A percentile compares a stretch with the other conserved stretches of the same genome.
phyloP scores from a whole-genome alignment of 257 asterid species.

The Capsicum rhomboideum region DNA sequence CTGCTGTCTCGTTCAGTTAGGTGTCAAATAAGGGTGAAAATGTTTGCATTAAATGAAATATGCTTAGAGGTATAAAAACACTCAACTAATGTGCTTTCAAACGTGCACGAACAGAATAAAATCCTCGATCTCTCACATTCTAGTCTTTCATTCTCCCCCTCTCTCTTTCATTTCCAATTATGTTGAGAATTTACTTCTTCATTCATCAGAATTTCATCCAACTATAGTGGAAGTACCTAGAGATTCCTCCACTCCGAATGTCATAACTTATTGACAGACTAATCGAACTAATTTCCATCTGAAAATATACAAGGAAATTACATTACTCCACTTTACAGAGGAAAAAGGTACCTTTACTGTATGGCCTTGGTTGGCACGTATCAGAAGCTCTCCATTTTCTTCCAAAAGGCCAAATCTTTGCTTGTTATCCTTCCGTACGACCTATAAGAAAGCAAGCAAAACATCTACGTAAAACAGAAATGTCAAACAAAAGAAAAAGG shows the following conservation, averaged over 20 bases:
- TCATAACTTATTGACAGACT: background rate
- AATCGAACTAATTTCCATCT: background rate
- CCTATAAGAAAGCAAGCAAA: constrained; percentile 26
- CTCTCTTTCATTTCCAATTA: background rate
- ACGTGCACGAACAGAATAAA: background rate
- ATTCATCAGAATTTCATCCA: background rate
- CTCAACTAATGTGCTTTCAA: background rate
- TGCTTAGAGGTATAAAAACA: background rate
- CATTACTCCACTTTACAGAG: background rate
- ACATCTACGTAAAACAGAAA: background rate
- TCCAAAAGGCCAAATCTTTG: constrained; percentile 77
- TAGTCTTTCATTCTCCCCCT: background rate
- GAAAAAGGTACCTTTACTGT: constrained; percentile 36
- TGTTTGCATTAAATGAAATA: background rate
- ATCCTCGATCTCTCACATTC: background rate
- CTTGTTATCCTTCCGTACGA: constrained; percentile 79
- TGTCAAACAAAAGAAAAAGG: background rate
- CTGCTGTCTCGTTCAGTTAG: background rate
- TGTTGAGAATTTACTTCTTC: background rate
- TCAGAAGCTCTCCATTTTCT: constrained; percentile 73
- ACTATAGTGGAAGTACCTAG: background rate
- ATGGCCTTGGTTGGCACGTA: constrained; percentile 99
- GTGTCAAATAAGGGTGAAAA: background rate
- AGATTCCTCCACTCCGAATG: background rate
- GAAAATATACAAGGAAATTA: background rate